Evolutionary conservation across 108 stramenopile genomes (phyloP).

Genomic region (Skeletonema marinoi): DNA sequence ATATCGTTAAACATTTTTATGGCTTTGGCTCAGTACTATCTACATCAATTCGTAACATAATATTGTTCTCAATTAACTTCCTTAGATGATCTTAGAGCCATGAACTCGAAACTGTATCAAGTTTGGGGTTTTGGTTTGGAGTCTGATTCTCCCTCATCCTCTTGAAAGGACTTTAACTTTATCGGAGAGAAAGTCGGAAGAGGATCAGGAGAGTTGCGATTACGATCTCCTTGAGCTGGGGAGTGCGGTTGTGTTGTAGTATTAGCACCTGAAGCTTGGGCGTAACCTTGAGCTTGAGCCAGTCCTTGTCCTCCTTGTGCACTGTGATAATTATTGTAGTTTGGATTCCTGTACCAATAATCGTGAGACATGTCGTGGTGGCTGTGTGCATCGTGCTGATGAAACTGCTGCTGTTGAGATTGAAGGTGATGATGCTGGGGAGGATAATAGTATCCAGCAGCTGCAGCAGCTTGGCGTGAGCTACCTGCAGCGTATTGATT

Average conservation of each 20-base stretch:
- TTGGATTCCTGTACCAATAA: not conserved
- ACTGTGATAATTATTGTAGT: not conserved
- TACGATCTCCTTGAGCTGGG: not conserved
- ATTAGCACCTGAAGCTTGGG: not conserved
- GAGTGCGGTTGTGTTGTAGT: not conserved
- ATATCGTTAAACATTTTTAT: too few relatives aligned
- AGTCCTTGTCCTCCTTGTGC: too few relatives aligned
- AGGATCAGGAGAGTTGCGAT: not conserved
- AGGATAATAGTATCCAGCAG: not conserved
- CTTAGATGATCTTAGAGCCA: too few relatives aligned
- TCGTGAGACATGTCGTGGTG: not conserved
- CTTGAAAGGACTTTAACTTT: not conserved
- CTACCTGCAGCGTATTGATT: not conserved
- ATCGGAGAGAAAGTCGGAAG: not conserved
- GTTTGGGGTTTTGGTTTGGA: too few relatives aligned
- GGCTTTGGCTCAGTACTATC: too few relatives aligned
- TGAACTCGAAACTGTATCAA: too few relatives aligned
- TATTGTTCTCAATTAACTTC: too few relatives aligned
- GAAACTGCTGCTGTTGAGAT: not conserved
- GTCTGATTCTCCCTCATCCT: too few relatives aligned
- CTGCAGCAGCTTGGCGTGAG: not conserved
- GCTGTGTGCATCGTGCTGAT: not conserved
- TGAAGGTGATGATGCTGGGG: not conserved
- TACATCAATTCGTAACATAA: too few relatives aligned
- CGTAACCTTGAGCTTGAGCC: not conserved